Evolutionary conservation across 352 stramenopile species (phyloP), one percentile per base, ranked within the genome.

Genomic region (Globisporangium yorkense): DNA sequence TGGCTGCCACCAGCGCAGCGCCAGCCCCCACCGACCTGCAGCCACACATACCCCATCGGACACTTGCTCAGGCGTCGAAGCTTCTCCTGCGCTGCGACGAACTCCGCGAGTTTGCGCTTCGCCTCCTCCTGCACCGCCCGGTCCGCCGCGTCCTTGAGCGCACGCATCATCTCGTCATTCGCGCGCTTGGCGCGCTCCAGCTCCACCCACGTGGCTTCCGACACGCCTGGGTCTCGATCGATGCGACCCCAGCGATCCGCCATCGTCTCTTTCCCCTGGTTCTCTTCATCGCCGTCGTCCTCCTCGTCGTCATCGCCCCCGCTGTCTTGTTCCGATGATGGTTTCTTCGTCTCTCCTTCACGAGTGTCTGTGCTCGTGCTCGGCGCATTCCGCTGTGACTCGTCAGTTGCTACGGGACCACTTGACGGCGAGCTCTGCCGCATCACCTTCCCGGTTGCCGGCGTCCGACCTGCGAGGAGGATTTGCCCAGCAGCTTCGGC

Each of bases 1-100:
- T 96, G 87, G 15, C 65, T 77, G 12, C 88, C 88, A 29, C 72
- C 88, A n/a, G 44, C 68, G 48, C 88, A 96, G 5, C 88, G 77
- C 87, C 85, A 97, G 5, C 85, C 85, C 10, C 54, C 52, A 3
- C 72, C 72, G 5, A 63, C 55, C 31, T 89, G 75, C 27, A 68
- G 66, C 86, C 88, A 96, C 3, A 75, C 57, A 37, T 67, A 96
- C 0, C 85, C 87, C 10, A 59, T 61, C 3, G 80, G 81, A 31
- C 88, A 96, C 21, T 73, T 72, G 53, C 72, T 74, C 16, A 96
- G 61, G 0, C 55, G 70, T 29, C 75, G 80, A 10, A 96, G 72
- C 43, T 82, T 82, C 54, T 87, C 67, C 61, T 92, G 80, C 44
- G 65, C 31, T 35, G 66, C 67, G 13, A 61, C 33, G 12, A 66